phyloP scores from a whole-genome alignment of 2,329 filamentous ascomycete genomes.

The Coniochaeta prunicola region DNA sequence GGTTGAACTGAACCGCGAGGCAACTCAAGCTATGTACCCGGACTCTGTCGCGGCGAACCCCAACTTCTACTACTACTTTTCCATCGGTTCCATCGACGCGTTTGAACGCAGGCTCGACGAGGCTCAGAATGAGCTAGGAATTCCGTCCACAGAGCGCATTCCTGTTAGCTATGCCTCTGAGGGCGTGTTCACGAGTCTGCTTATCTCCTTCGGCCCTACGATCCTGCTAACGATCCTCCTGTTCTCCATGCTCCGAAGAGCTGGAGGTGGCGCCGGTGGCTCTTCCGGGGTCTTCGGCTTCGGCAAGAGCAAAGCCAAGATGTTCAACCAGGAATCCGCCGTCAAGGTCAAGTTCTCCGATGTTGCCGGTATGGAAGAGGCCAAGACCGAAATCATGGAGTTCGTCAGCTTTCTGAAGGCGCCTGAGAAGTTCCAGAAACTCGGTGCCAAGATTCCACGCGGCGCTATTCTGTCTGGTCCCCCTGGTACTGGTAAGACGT shows the following conservation, averaged over 20 bases:
- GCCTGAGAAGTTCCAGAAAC: constrained; percentile 82
- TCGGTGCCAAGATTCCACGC: constrained; percentile 95
- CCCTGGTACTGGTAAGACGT: constrained; percentile 95
- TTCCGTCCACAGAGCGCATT: constrained; percentile 82
- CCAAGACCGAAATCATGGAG: constrained; percentile 98
- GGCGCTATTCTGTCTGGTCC: constrained; percentile 96
- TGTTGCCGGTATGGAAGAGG: constrained; percentile 96
- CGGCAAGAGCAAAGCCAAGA: constrained; percentile 90
- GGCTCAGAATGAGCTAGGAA: constrained; percentile 79
- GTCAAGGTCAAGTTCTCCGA: constrained; percentile 97
- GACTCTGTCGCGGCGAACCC: constrained; percentile 63
- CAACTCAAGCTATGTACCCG: constrained; percentile 64
- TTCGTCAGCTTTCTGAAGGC: constrained; percentile 97
- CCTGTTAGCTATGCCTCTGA: constrained; percentile 83
- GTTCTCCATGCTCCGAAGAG: constrained; percentile 71
- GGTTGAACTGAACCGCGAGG: constrained; percentile 73
- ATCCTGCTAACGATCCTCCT: constrained; percentile 78
- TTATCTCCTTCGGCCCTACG: constrained; percentile 78
- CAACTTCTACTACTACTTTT: constrained; percentile 84
- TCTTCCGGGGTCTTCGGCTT: constrained; percentile 87
- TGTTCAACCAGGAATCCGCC: constrained; percentile 94
- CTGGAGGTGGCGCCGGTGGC: constrained; percentile 57
- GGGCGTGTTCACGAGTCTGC: constrained; percentile 63
- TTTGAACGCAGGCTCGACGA: constrained; percentile 87
- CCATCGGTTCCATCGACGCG: constrained; percentile 86